phyloP scores from a whole-genome alignment of 2,329 filamentous ascomycete genomes.

The Incumbomyces delicatus region DNA sequence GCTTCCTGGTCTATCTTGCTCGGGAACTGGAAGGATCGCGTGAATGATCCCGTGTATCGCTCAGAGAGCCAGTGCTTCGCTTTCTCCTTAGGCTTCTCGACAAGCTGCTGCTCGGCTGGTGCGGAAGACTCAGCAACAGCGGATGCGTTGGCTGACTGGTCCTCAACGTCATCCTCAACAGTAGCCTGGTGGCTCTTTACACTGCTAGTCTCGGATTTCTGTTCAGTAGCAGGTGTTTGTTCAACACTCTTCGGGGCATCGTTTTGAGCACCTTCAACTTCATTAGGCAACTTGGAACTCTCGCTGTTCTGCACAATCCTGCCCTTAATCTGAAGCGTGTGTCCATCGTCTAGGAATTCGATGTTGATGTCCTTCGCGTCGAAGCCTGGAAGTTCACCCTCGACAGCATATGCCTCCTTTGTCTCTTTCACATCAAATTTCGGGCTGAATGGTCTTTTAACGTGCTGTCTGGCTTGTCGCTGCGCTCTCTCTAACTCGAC shows the following conservation, averaged over 20 bases:
- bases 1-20: slow-evolving; percentile 48
- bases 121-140: slow-evolving; percentile 13
- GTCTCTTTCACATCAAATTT: slow-evolving; percentile 40
- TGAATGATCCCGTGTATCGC: slow-evolving; percentile 50
- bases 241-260: slow-evolving; percentile 14
- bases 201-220: slow-evolving; percentile 14
- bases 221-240: background rate
- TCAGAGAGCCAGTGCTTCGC: slow-evolving; percentile 51
- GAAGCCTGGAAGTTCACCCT: slow-evolving; percentile 41
- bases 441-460: slow-evolving; percentile 30
- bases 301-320: slow-evolving; percentile 26
- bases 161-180: slow-evolving; percentile 38
- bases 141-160: slow-evolving; percentile 16
- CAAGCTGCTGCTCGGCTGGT: slow-evolving; percentile 22
- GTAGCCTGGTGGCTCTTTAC: slow-evolving; percentile 29
- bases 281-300: slow-evolving; percentile 10
- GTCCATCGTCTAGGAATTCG: slow-evolving; percentile 36
- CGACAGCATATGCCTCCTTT: slow-evolving; percentile 35
- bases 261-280: slow-evolving; percentile 9
- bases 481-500: slow-evolving; percentile 16
- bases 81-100: slow-evolving; percentile 19
- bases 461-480: slow-evolving; percentile 10
- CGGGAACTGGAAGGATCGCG: slow-evolving; percentile 51
- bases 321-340: slow-evolving; percentile 39
- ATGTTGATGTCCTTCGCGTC: slow-evolving; percentile 37